A percentile compares a stretch with the other conserved stretches of the same genome.
These are phyloP conservation scores for Paecilomyces sp. DNA, from an alignment of 2,329 filamentous ascomycete species.

Conservation along the genomic window DNA sequence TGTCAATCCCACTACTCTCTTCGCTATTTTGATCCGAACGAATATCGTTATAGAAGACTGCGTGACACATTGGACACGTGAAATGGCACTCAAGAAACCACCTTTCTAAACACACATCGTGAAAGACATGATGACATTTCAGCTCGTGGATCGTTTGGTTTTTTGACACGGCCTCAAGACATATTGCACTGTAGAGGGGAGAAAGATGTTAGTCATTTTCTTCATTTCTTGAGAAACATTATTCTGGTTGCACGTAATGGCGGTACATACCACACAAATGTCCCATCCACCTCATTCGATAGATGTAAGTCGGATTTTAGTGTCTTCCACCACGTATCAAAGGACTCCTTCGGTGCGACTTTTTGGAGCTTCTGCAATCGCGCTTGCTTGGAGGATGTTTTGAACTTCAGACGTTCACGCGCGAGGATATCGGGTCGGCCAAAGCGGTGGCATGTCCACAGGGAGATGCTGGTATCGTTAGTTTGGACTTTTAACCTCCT, in stretches of 20 bases:
- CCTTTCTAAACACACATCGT: background rate
- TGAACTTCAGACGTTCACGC: background rate
- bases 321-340: background rate
- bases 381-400: background rate
- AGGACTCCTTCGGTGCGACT: background rate
- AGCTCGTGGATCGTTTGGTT: background rate
- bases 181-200: background rate
- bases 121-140: constrained; percentile 1
- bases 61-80: constrained; percentile 1
- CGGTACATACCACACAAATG: background rate
- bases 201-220: no score
- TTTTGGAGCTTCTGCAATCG: background rate
- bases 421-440: background rate
- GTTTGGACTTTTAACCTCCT: background rate
- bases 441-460: background rate
- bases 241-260: no score
- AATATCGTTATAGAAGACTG: background rate
- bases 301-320: background rate
- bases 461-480: background rate
- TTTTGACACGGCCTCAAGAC: background rate
- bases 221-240: no score
- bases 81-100: constrained; percentile 1
- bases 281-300: background rate
- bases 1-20: background rate
- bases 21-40: background rate